Percentiles rank a stretch among this genome's conserved stretches.
These are phyloP conservation scores for Phytophthora tubulina DNA, from an alignment of 352 stramenopile species.

Conservation along the genomic window DNA sequence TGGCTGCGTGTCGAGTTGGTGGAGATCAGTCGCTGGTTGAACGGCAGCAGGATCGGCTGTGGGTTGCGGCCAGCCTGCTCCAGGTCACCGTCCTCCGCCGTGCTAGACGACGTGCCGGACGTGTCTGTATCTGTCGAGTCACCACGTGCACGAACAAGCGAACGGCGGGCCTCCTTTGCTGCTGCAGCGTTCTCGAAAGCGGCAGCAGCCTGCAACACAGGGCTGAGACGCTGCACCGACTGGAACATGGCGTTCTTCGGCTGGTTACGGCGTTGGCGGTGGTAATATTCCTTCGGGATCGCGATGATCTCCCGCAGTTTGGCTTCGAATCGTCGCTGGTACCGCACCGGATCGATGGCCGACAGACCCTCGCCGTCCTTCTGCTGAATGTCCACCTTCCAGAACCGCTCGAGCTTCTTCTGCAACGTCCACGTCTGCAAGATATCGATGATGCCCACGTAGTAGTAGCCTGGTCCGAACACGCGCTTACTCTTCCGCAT, in stretches of 20 bases:
- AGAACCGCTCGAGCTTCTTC: slow-evolving; percentile 86
- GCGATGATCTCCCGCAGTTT: slow-evolving; percentile 87
- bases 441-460: slow-evolving; percentile 93
- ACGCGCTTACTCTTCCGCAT: slow-evolving; percentile 83
- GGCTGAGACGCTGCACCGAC: slow-evolving; percentile 48
- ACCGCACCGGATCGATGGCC: slow-evolving; percentile 80
- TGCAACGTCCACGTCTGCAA: slow-evolving; percentile 89
- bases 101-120: slow-evolving; percentile 31
- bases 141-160: slow-evolving; percentile 29
- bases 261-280: slow-evolving; percentile 28
- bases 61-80: slow-evolving; percentile 67
- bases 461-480: slow-evolving; percentile 89
- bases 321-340: slow-evolving; percentile 84
- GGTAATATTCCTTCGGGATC: slow-evolving; percentile 70
- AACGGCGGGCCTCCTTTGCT: slow-evolving; percentile 30
- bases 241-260: slow-evolving; percentile 35
- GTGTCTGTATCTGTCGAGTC: slow-evolving; percentile 48
- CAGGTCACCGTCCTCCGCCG: slow-evolving; percentile 45
- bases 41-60: slow-evolving; percentile 62
- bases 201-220: slow-evolving; percentile 44
- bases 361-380: slow-evolving; percentile 82
- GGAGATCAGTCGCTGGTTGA: slow-evolving; percentile 54
- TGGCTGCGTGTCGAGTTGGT: slow-evolving; percentile 45
- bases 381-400: slow-evolving; percentile 80
- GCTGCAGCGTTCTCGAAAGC: slow-evolving; percentile 41